Evolutionary conservation across 2,329 filamentous ascomycete species (phyloP).

Genomic region (Alternaria brassicae): DNA sequence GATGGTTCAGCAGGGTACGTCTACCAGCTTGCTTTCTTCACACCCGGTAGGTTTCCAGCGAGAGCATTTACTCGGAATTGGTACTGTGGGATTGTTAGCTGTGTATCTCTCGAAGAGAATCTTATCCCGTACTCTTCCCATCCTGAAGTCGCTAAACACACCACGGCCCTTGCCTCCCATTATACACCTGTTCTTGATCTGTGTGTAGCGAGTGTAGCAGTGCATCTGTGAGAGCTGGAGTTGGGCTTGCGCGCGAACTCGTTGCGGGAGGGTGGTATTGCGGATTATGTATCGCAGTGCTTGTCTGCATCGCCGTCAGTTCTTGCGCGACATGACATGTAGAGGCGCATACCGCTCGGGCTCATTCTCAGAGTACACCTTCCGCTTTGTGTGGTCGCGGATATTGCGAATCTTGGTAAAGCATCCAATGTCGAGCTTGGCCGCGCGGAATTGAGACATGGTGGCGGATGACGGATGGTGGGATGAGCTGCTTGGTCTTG

Average conservation of each 20-base stretch:
- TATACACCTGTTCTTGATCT: conserved; percentile 93
- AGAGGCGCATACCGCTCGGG: conserved; percentile 73
- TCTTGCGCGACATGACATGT: not conserved
- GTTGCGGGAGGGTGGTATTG: conserved; percentile 83
- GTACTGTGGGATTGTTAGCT: conserved; percentile 65
- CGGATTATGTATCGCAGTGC: conserved; percentile 82
- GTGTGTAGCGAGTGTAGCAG: conserved; percentile 89
- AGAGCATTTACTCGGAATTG: conserved; percentile 92
- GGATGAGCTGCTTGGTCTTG: conserved; percentile 2
- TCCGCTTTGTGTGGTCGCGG: conserved; percentile 95
- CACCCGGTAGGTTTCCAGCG: conserved; percentile 84
- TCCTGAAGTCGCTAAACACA: conserved; percentile 91
- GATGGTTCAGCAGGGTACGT: not conserved
- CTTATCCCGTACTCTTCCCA: conserved; percentile 75
- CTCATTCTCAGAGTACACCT: conserved; percentile 86
- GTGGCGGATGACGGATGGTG: conserved; percentile 27
- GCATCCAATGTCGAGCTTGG: conserved; percentile 87
- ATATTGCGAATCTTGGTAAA: conserved; percentile 87
- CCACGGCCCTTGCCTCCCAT: conserved; percentile 88
- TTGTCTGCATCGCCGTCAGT: conserved; percentile 67
- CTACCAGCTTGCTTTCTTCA: conserved; percentile 97
- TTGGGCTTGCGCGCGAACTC: conserved; percentile 88
- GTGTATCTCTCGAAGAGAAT: not conserved
- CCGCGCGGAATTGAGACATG: conserved; percentile 79
- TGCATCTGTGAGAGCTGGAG: conserved; percentile 95